These are phyloP conservation scores for Solanum neorickii DNA, from an alignment of 257 asterid species.

Conservation along the genomic window DNA sequence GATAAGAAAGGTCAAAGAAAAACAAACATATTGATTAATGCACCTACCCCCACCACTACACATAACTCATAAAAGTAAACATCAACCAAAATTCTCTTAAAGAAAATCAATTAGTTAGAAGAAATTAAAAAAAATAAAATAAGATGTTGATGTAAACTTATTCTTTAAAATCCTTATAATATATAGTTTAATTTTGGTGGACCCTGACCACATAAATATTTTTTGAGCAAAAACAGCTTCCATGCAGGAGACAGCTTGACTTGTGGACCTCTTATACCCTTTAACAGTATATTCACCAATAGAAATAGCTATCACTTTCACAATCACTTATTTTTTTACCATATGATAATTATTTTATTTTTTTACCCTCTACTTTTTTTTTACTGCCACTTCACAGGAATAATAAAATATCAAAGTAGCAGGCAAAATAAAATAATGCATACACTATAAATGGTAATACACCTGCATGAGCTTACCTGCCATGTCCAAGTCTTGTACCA, in stretches of 20 bases:
- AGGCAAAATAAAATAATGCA: conserved; percentile 59
- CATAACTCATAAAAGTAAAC: conserved; percentile 5
- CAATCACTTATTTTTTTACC: neutral
- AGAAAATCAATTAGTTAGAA: neutral
- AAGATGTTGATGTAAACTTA: neutral
- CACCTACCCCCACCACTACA: neutral
- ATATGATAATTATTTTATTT: neutral
- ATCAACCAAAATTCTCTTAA: conserved; percentile 1
- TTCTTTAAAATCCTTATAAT: neutral
- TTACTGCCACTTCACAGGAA: conserved; percentile 1
- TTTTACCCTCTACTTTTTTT: neutral
- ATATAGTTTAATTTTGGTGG: neutral
- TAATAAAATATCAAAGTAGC: conserved; percentile 1
- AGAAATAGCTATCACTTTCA: neutral
- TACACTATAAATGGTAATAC: conserved; percentile 37
- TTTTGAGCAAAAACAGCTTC: conserved; percentile 36
- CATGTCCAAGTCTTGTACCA: conserved; percentile 32
- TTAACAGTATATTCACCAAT: neutral
- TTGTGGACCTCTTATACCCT: neutral
- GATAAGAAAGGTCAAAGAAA: neutral
- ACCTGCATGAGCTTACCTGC: conserved; percentile 44
- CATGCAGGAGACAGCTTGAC: conserved; percentile 71
- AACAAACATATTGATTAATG: neutral
- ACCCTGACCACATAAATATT: conserved; percentile 2
- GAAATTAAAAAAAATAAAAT: neutral